Base-by-base conservation (phyloP, 176 grass and related monocot species). In the Secale cereale region DNA sequence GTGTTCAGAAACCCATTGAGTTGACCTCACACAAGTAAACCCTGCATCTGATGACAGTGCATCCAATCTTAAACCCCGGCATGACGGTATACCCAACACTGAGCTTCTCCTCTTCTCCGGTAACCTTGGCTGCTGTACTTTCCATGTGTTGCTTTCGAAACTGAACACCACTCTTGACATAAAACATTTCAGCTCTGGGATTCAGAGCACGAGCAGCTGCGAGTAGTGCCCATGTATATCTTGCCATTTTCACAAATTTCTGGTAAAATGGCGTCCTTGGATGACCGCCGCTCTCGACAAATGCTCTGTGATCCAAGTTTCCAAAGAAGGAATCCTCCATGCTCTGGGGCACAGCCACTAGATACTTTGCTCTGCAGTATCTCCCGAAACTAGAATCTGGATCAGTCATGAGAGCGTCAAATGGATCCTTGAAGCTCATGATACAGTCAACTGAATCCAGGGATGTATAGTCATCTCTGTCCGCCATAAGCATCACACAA, bases 241-340 rank as follows among this genome's bases (percentile, higher is more conserved):
- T 88, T 29, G 93, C 86, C 95, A 95, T 98, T 27, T 43, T 65
- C 26, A 86, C 83, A 87, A 98, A 98, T 17, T 75, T 65, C 59
- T 83, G 66, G 64, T 98, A 95, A 79, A 98, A 93, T 16, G 88
- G 89, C 57, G 95, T 98, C 85, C 89, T 98, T n/a, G 95, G 95
- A 85, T 98, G 93, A 2, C 93, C 79, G 0, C 91, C 93, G 8
- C 37, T 78, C 80, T 85, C 27, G 10, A 98, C 74, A 75, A 98
- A 93, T 48, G 71, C 80, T 72, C 95, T 91, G 25, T 98, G 89
- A 37, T 98, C 89, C 63, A 81, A 85, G 80, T 89, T 98, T 14
- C 95, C 93, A 28, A 98, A 92, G 36, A 98, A 92, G 22, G 89
- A 95, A 62, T 71, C 37, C 70, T 98, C 95, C 93, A 98, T 93